These are phyloP conservation scores for Plasmodium chabaudi DNA, from an alignment of 169 alveolate genomes.

Conservation along the genomic window DNA sequence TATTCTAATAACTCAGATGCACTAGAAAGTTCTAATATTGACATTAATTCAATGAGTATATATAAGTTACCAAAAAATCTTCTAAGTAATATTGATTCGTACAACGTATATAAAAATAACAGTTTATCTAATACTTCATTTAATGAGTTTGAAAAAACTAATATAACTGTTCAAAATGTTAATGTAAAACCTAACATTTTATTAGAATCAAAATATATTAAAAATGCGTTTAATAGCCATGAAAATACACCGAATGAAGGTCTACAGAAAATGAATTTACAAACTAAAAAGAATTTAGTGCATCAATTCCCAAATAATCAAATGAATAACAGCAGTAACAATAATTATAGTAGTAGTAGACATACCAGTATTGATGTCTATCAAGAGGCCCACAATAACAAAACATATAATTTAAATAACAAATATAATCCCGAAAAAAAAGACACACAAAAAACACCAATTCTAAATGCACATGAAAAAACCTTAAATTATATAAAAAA, in stretches of 20 bases:
- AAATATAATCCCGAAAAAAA: background rate
- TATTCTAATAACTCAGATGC: no score
- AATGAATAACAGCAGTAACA: background rate
- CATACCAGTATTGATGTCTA: background rate
- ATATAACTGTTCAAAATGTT: constrained; percentile 10
- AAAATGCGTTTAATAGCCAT: constrained; percentile 3
- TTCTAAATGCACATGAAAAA: background rate
- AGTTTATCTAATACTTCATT: constrained; percentile 21
- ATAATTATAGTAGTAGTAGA: background rate
- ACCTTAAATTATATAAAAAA: background rate
- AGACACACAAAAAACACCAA: background rate
- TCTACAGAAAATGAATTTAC: background rate
- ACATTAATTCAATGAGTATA: no score
- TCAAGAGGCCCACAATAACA: background rate
- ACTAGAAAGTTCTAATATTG: no score
- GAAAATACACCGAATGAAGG: background rate
- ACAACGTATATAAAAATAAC: constrained; percentile 22
- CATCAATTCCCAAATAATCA: background rate
- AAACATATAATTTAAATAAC: background rate
- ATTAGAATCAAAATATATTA: constrained; percentile 39
- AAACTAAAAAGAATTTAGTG: background rate
- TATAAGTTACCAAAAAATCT: no score
- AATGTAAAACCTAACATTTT: constrained; percentile 28
- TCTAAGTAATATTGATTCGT: constrained; percentile 8
- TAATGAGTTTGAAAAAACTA: constrained; percentile 9